These are phyloP conservation scores for Penicillium olsonii DNA, from an alignment of 2,329 filamentous ascomycete genomes.

Conservation along the genomic window DNA sequence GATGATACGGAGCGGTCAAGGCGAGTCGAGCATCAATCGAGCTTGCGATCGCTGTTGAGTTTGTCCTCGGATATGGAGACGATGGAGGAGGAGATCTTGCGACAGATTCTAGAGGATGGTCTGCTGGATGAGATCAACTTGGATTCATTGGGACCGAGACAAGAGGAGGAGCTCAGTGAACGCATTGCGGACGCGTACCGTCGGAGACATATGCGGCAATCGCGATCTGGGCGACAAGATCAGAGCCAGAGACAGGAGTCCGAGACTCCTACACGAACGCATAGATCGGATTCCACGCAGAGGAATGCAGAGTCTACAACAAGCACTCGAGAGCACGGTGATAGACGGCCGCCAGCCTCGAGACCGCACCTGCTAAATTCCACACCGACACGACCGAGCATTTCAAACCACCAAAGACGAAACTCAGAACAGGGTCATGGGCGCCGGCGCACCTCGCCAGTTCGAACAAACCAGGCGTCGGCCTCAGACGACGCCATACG, in stretches of 20 bases:
- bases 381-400: constrained; percentile 21
- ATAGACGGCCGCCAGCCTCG: constrained; percentile 30
- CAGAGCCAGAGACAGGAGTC: constrained; percentile 37
- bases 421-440: constrained; percentile 38
- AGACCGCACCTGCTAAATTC: constrained; percentile 38
- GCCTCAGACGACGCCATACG: constrained; percentile 37
- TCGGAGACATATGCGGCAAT: constrained; percentile 63
- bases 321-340: constrained; percentile 18
- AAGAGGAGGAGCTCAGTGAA: constrained; percentile 87
- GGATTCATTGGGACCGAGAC: constrained; percentile 77
- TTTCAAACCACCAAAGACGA: constrained; percentile 34
- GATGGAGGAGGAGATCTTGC: constrained; percentile 83
- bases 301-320: constrained; percentile 20
- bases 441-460: constrained; percentile 37
- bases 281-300: constrained; percentile 35
- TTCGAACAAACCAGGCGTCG: constrained; percentile 33
- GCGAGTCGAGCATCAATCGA: constrained; percentile 85
- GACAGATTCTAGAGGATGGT: constrained; percentile 85
- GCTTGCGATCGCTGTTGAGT: constrained; percentile 80
- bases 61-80: constrained; percentile 70
- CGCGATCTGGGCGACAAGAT: constrained; percentile 33
- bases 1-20: constrained; percentile 45
- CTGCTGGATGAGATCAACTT: constrained; percentile 85
- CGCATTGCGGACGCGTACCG: constrained; percentile 87
- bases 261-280: constrained; percentile 30